Evolutionary conservation across 352 stramenopile genomes (phyloP).

Genomic region (Pythium phragmitis): DNA sequence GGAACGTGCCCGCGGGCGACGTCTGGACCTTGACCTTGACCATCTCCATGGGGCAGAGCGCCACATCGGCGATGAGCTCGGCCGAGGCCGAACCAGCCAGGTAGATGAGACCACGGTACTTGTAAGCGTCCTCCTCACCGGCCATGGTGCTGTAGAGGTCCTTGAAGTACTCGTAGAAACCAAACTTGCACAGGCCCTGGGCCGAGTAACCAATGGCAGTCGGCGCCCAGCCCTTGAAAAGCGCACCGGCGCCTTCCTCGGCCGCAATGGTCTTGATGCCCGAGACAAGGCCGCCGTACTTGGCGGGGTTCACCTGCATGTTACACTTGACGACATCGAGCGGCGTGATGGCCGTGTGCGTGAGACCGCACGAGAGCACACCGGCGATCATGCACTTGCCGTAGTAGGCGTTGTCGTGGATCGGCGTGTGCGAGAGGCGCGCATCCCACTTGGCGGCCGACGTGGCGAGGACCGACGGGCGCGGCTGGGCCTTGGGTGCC

Average conservation of each 20-base stretch:
- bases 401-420: conserved; percentile 92
- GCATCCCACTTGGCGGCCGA: conserved; percentile 83
- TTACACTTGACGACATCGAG: conserved; percentile 95
- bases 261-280: conserved; percentile 86
- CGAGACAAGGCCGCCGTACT: conserved; percentile 79
- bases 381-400: conserved; percentile 94
- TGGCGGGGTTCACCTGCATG: conserved; percentile 91
- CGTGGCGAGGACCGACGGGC: conserved; percentile 60
- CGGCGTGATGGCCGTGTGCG: conserved; percentile 91
- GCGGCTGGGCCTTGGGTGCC: conserved; percentile 41
- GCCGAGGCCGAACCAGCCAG: conserved; percentile 91
- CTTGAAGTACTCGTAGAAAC: conserved; percentile 96
- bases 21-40: conserved; percentile 95
- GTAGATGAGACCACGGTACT: conserved; percentile 92
- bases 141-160: conserved; percentile 91
- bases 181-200: conserved; percentile 93
- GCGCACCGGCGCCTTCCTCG: conserved; percentile 76
- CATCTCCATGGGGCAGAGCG: conserved; percentile 94
- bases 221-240: conserved; percentile 92
- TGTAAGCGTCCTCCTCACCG: conserved; percentile 91
- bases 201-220: conserved; percentile 91
- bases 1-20: conserved; percentile 87
- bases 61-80: conserved; percentile 93
- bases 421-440: conserved; percentile 72
- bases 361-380: conserved; percentile 91